A percentile compares a stretch with the other conserved stretches of the same genome.
These are phyloP conservation scores for Adenanthera pavonina DNA, from an alignment of 306 rosid genomes.

Conservation along the genomic window DNA sequence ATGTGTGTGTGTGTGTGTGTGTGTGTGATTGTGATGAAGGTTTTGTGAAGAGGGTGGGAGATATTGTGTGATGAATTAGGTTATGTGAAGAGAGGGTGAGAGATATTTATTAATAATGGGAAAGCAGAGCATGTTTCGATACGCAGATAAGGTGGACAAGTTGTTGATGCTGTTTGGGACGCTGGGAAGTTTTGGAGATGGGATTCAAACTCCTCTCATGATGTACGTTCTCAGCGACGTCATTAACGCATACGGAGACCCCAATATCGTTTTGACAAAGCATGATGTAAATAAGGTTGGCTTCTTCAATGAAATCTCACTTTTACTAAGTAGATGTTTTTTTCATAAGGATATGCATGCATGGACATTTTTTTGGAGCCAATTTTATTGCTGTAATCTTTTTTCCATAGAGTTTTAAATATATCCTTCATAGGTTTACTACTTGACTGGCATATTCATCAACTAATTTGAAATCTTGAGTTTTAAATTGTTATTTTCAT, in stretches of 20 bases:
- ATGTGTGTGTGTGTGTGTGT: not conserved
- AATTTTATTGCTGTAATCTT: too few relatives aligned
- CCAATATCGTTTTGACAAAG: slow-evolving; percentile 42
- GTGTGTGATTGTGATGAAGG: slow-evolving; percentile 10
- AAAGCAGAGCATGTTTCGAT: slow-evolving; percentile 65
- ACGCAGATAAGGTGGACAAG: slow-evolving; percentile 78
- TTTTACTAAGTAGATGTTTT: too few relatives aligned
- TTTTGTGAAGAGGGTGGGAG: not conserved
- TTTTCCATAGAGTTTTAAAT: too few relatives aligned
- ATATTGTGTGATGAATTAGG: not conserved
- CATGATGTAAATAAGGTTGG: slow-evolving; percentile 78
- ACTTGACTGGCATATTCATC: too few relatives aligned
- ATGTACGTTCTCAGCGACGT: slow-evolving; percentile 87
- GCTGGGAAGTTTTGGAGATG: slow-evolving; percentile 88
- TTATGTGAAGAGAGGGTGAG: not conserved
- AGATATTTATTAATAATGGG: slow-evolving; percentile 50
- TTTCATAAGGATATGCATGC: not conserved
- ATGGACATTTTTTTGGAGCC: too few relatives aligned
- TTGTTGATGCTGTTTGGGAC: slow-evolving; percentile 81
- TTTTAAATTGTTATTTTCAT: too few relatives aligned
- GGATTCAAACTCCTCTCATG: slow-evolving; percentile 79
- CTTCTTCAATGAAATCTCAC: not conserved
- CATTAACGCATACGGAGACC: slow-evolving; percentile 73
- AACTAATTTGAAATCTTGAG: too few relatives aligned
- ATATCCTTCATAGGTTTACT: too few relatives aligned